These are phyloP conservation scores for Pythium apleroticum DNA, from an alignment of 352 stramenopile species.

Conservation along the genomic window DNA sequence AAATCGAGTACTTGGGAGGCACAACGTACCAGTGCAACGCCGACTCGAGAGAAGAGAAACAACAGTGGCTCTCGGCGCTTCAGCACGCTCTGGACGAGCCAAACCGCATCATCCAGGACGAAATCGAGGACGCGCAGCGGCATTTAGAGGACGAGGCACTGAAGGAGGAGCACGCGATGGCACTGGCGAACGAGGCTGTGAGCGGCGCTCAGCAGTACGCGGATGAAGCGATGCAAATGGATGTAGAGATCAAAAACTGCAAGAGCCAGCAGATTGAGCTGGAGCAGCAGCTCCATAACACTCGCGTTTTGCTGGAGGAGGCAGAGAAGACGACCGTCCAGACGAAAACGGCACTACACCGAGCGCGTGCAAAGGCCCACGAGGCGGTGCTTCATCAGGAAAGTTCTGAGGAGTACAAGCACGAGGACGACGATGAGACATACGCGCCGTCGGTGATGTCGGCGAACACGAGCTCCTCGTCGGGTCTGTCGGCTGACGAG, in stretches of 20 bases:
- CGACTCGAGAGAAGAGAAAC: constrained; percentile 54
- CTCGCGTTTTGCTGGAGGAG: constrained; percentile 31
- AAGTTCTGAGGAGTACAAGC: constrained; percentile 13
- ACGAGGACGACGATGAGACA: constrained; percentile 18
- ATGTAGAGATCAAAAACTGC: constrained; percentile 36
- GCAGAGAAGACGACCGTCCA: constrained; percentile 26
- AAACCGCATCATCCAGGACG: constrained; percentile 66
- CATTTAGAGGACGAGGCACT: constrained; percentile 43
- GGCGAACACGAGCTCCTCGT: neutral
- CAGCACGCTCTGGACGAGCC: constrained; percentile 71
- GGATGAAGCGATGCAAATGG: constrained; percentile 32
- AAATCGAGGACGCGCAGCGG: constrained; percentile 70
- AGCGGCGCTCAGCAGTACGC: constrained; percentile 32
- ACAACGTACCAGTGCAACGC: constrained; percentile 57
- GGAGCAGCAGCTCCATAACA: constrained; percentile 33
- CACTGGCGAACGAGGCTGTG: constrained; percentile 49
- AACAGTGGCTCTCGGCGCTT: constrained; percentile 56
- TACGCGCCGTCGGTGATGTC: constrained; percentile 6
- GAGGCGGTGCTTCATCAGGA: constrained; percentile 25
- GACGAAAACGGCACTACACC: constrained; percentile 32
- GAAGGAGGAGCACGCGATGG: constrained; percentile 41
- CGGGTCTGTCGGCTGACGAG: neutral
- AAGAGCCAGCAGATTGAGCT: constrained; percentile 29
- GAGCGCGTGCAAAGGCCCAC: constrained; percentile 40
- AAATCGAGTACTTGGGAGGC: constrained; percentile 40